Evolutionary conservation across 495 filamentous ascomycete genomes (phyloP).

Genomic region (Extremus antarcticus): DNA sequence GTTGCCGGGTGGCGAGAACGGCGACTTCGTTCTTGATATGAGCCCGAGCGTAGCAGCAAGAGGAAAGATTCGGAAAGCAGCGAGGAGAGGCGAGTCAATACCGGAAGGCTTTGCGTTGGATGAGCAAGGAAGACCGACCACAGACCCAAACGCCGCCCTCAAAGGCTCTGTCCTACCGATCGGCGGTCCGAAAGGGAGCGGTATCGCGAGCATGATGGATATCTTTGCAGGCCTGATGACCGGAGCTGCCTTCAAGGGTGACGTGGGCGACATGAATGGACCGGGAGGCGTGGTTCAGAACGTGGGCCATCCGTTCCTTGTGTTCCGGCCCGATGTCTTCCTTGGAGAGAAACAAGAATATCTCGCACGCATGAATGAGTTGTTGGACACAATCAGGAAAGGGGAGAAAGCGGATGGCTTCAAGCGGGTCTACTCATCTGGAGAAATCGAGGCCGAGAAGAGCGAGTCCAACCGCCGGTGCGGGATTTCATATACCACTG

Average conservation of each 20-base stretch:
- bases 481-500: background rate
- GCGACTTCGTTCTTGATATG: conserved; percentile 10
- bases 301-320: conserved; percentile 29
- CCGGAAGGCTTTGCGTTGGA: conserved; percentile 28
- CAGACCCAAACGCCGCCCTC: conserved; percentile 23
- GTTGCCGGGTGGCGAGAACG: conserved; percentile 10
- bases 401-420: conserved; percentile 2
- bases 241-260: conserved; percentile 26
- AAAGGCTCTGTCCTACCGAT: conserved; percentile 26
- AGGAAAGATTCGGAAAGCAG: conserved; percentile 27
- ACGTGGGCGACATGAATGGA: conserved; percentile 24
- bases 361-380: conserved; percentile 3
- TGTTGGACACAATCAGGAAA: conserved; percentile 1
- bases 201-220: conserved; percentile 30
- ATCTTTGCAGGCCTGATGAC: conserved; percentile 25
- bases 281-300: conserved; percentile 12
- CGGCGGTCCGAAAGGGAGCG: conserved; percentile 32
- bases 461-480: background rate
- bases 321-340: conserved; percentile 27
- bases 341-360: conserved; percentile 19
- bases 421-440: background rate
- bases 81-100: conserved; percentile 26
- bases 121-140: conserved; percentile 22
- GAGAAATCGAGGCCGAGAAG: conserved; percentile 1
- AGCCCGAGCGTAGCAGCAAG: background rate